Conservation (phyloP, 495 filamentous ascomycete genomes). For the Rhizodiscina lignyota region DNA sequence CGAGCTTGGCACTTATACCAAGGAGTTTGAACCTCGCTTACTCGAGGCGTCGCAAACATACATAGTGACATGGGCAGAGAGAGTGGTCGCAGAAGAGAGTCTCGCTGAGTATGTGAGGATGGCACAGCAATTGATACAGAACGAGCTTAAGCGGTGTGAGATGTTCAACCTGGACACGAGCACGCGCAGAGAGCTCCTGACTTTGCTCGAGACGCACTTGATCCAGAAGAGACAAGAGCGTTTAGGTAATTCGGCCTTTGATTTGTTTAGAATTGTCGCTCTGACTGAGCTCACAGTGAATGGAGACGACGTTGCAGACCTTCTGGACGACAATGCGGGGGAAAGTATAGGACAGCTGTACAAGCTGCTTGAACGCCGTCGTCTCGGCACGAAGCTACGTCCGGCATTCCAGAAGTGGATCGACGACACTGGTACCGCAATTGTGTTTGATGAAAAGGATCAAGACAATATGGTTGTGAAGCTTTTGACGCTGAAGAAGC, state of each 20-base stretch:
- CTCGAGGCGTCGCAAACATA: slow-evolving; percentile 47
- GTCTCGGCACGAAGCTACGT: slow-evolving; percentile 47
- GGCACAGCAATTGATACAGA: slow-evolving; percentile 45
- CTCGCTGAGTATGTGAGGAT: slow-evolving; percentile 56
- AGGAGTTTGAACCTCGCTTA: slow-evolving; percentile 62
- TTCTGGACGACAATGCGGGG: slow-evolving; percentile 50
- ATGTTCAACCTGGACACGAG: slow-evolving; percentile 62
- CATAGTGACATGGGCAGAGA: slow-evolving; percentile 46
- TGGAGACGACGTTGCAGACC: slow-evolving; percentile 39
- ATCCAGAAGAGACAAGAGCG: slow-evolving; percentile 37
- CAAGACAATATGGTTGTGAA: slow-evolving; percentile 77
- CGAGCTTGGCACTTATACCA: slow-evolving; percentile 59
- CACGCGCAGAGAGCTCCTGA: slow-evolving; percentile 60
- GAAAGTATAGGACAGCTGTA: slow-evolving; percentile 61
- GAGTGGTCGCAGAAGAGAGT: slow-evolving; percentile 33
- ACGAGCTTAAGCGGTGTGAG: slow-evolving; percentile 58
- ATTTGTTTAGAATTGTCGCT: neutral
- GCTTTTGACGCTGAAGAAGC: slow-evolving; percentile 64
- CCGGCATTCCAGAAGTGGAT: slow-evolving; percentile 66
- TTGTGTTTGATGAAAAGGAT: slow-evolving; percentile 63
- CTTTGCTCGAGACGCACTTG: slow-evolving; percentile 49
- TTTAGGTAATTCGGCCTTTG: slow-evolving; percentile 9
- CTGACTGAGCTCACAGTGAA: slow-evolving; percentile 3
- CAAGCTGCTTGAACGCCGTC: slow-evolving; percentile 46
- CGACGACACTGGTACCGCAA: slow-evolving; percentile 49